Percentiles rank a stretch among this genome's conserved stretches.
Evolutionary conservation across 345 rosid species (phyloP).

Genomic region (Eucalyptus tenuipes): DNA sequence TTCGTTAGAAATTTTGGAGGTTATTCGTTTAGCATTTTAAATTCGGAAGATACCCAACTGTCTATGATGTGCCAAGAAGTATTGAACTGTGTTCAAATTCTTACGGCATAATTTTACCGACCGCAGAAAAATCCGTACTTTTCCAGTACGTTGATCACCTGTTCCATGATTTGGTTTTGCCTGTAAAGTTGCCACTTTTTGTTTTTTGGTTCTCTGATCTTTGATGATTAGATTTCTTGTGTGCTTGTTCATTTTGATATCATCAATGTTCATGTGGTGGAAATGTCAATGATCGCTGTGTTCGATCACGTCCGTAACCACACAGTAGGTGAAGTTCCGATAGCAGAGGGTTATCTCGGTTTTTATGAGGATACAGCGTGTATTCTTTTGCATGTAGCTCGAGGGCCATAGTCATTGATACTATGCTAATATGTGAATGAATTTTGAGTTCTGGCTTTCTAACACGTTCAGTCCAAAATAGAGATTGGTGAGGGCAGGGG

Average conservation of each 20-base stretch:
- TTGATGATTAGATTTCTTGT: not conserved
- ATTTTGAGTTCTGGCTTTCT: not conserved
- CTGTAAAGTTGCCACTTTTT: not conserved
- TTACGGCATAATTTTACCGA: not conserved
- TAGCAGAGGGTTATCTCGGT: not conserved
- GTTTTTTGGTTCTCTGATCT: not conserved
- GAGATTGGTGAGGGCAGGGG: not conserved
- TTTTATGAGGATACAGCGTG: not conserved
- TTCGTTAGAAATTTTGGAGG: not conserved
- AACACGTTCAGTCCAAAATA: not conserved
- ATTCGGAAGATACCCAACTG: not conserved
- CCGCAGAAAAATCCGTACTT: not conserved
- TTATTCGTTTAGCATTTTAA: not conserved
- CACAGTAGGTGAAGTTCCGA: not conserved
- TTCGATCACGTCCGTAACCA: not conserved
- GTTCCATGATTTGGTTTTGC: not conserved
- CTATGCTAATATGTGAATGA: not conserved
- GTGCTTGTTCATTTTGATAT: not conserved
- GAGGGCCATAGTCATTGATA: not conserved
- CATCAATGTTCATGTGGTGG: not conserved
- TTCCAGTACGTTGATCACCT: not conserved
- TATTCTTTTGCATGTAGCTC: not conserved
- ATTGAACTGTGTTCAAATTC: not conserved
- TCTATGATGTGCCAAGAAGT: not conserved
- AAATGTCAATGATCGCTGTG: not conserved